Base-by-base conservation (phyloP, 306 rosid genomes). In the Corylus heterophylla region DNA sequence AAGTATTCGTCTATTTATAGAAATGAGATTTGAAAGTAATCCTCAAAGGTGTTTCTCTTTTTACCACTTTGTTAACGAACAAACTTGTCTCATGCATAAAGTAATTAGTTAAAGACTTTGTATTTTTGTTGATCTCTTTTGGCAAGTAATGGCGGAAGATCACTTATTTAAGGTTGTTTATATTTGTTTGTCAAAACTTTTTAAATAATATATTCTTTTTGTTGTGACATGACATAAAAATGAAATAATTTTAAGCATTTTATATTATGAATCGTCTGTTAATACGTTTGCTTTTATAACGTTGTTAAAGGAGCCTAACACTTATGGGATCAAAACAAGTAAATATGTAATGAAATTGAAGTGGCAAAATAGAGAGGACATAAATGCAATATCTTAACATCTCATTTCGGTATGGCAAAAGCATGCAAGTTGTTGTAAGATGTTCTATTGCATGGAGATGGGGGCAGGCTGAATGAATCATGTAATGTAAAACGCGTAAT, bases 391-490 rank as follows among this genome's bases (percentile, higher is more conserved):
- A 59, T 59, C 27, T 4, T 22, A 27, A 59, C 39, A 27, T 61
- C 76, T 29, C 54, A 29, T 45, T 66, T n/a, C 6, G 8, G 27
- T 11, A 56, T 48, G 17, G 54, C 0, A 50, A 73, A 72, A 42
- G 4, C 25, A 42, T 44, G 31, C 78, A 54, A 81, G 20, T 78
- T 78, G 20, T 78, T 78, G 83, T 70, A 54, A 81, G 73, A 68
- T 71, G 52, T 51, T 76, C 16, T 82, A 31, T 18, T 70, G 78
- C 83, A 81, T 81, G 76, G 37, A 55, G 73, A 78, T 78, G 76
- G 37, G 39, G 64, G 82, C 83, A 71, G 75, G 83, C 79, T 77
- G 49, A 78, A 64, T 77, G 49, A 78, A 64, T 71, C 81, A 71
- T 61, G 79, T 64, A 69, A 54, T 37, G 20, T 42, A 63, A 64